phyloP scores from a whole-genome alignment of 176 grass and related monocot genomes.

The Triticum aestivum region DNA sequence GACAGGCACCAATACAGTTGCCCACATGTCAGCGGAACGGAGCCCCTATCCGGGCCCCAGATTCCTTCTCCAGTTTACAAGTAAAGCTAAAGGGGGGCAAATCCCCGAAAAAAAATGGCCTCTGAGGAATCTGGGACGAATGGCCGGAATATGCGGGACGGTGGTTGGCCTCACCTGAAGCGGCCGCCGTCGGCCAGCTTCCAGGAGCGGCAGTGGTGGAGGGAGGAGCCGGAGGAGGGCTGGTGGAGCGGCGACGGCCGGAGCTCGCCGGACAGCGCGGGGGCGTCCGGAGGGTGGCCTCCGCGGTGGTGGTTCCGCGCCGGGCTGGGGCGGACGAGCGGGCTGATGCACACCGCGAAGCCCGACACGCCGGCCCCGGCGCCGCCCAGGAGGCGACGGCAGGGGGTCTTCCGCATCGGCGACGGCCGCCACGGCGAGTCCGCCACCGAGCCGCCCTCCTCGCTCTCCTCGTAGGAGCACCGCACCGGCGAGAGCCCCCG shows the following conservation, averaged over 20 bases:
- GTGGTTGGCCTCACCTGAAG: slow-evolving; percentile 41
- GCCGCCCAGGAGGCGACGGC: slow-evolving; percentile 15
- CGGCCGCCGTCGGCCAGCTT: slow-evolving; percentile 74
- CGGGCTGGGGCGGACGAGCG: slow-evolving; percentile 55
- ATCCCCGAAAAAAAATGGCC: neutral
- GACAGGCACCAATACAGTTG: neutral
- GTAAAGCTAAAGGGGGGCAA: neutral
- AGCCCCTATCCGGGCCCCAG: neutral
- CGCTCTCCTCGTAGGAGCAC: neutral
- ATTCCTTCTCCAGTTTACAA: slow-evolving; percentile 13
- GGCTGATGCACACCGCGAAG: slow-evolving; percentile 75
- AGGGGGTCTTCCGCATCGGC: slow-evolving; percentile 42
- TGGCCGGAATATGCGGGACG: neutral
- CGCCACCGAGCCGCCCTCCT: slow-evolving; percentile 26
- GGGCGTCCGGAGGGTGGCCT: slow-evolving; percentile 4
- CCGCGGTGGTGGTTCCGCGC: slow-evolving; percentile 51
- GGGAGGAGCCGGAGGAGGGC: slow-evolving; percentile 29
- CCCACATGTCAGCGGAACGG: slow-evolving; percentile 37
- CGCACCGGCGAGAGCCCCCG: slow-evolving; percentile 51
- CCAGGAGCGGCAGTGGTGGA: slow-evolving; percentile 70
- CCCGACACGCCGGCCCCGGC: slow-evolving; percentile 42
- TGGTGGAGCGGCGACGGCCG: slow-evolving; percentile 56
- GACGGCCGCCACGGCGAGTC: slow-evolving; percentile 55
- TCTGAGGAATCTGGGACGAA: neutral
- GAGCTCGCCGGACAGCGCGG: slow-evolving; percentile 49